A percentile compares a stretch with the other conserved stretches of the same genome.
Conservation (phyloP, 2,329 filamentous ascomycete species). For the Diaporthe ampelina region DNA sequence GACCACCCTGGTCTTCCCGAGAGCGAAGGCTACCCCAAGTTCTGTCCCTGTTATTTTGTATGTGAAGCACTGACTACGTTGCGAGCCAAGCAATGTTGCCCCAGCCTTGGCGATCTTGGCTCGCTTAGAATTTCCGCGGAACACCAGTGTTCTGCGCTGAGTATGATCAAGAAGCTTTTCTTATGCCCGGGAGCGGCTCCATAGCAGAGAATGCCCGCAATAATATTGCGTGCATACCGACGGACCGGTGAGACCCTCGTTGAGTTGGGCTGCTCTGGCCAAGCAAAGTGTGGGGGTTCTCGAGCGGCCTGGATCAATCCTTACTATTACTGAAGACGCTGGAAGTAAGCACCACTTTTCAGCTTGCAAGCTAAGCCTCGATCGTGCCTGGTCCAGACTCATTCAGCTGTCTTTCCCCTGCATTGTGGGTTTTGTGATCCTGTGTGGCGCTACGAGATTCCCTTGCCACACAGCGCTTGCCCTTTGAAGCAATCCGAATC, state of each 20-base stretch:
- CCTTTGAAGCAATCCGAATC: too few relatives aligned
- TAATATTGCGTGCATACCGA: not conserved
- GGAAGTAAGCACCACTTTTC: too few relatives aligned
- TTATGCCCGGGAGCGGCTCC: not conserved
- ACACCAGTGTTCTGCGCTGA: not conserved
- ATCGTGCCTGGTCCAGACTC: not conserved
- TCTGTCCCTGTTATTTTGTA: not conserved
- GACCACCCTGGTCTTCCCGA: not conserved
- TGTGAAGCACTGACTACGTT: constrained; percentile 10
- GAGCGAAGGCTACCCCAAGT: constrained; percentile 28
- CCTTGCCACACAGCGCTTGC: not conserved
- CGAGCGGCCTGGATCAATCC: not conserved
- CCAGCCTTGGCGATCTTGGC: constrained; percentile 28
- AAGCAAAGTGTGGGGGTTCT: not conserved
- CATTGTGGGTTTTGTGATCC: not conserved
- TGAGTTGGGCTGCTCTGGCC: too few relatives aligned
- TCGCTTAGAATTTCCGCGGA: not conserved
- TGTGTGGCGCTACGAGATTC: too few relatives aligned
- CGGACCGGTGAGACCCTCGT: not conserved
- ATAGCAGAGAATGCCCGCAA: not conserved
- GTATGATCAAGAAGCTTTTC: not conserved
- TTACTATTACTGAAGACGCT: not conserved
- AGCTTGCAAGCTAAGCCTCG: too few relatives aligned
- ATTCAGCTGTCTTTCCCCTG: not conserved
- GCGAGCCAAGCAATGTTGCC: constrained; percentile 19